These are phyloP conservation scores for Suillus fuscotomentosus DNA, from an alignment of 768 basidiomycete genomes.

Conservation along the genomic window DNA sequence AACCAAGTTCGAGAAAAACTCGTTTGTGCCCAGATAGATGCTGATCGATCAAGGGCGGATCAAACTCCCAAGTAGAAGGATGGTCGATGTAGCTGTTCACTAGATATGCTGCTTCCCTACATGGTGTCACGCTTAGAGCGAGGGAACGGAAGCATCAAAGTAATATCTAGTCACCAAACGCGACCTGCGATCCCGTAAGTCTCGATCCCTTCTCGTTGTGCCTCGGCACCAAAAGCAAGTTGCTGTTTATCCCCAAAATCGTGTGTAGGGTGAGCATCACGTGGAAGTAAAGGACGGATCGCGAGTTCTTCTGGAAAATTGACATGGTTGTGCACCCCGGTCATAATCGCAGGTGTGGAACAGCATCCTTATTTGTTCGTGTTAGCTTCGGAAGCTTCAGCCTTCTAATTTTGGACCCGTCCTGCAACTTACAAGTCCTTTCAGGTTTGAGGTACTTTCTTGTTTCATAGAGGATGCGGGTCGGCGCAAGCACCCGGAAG, in stretches of 20 bases:
- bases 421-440: too few species aligned
- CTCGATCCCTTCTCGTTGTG: conserved; percentile 59
- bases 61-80: conserved; percentile 40
- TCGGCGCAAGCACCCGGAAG: too few species aligned
- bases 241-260: not conserved
- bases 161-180: conserved; percentile 59
- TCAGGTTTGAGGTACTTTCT: too few species aligned
- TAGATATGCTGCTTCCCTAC: conserved; percentile 74
- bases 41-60: conserved; percentile 47
- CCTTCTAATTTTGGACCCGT: too few species aligned
- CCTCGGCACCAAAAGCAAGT: conserved; percentile 27
- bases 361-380: not conserved
- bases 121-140: conserved; percentile 6
- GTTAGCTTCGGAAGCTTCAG: not conserved
- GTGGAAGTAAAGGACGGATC: not conserved
- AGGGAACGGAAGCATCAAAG: conserved; percentile 13
- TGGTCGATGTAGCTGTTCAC: conserved; percentile 54
- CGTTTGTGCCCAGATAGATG: conserved; percentile 10
- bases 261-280: too few species aligned
- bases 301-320: conserved; percentile 1
- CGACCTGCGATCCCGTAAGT: conserved; percentile 82
- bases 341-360: not conserved
- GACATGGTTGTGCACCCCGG: not conserved
- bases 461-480: too few species aligned
- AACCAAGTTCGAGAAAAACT: conserved; percentile 72